Evolutionary conservation across 2,329 filamentous ascomycete species (phyloP).

Genomic region (Ceratocystis colombiana): DNA sequence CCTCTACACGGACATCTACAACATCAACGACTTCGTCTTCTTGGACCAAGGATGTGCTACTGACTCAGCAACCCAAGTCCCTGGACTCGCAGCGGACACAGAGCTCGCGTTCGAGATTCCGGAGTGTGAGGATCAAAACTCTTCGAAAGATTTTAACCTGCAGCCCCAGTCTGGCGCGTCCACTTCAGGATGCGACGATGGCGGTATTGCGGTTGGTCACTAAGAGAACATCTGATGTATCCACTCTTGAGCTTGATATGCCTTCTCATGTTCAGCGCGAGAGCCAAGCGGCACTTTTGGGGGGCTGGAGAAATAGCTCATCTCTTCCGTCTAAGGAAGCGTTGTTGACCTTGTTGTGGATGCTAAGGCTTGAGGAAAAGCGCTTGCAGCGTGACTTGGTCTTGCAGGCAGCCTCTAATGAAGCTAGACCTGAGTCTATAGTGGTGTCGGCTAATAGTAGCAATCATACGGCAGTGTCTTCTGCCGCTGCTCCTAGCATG

Average conservation of each 20-base stretch:
- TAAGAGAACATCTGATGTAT: conserved; percentile 42
- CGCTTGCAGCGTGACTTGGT: conserved; percentile 28
- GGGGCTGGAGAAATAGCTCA: conserved; percentile 29
- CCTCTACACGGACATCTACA: conserved; percentile 41
- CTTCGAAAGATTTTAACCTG: conserved; percentile 58
- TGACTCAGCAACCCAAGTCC: conserved; percentile 39
- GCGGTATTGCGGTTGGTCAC: conserved; percentile 61
- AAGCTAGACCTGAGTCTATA: conserved; percentile 18
- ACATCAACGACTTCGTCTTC: conserved; percentile 45
- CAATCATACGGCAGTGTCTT: neutral
- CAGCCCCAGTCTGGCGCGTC: conserved; percentile 66
- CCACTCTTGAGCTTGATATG: conserved; percentile 34
- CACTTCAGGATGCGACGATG: conserved; percentile 63
- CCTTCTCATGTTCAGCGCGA: conserved; percentile 35
- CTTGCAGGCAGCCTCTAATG: neutral
- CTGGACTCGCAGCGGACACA: conserved; percentile 45
- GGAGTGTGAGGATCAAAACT: conserved; percentile 51
- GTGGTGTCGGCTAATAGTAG: conserved; percentile 6
- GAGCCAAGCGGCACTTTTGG: conserved; percentile 32
- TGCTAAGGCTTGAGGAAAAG: conserved; percentile 37
- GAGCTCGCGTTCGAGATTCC: conserved; percentile 44
- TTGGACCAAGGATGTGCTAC: conserved; percentile 41
- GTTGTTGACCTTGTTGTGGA: conserved; percentile 41
- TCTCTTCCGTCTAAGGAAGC: conserved; percentile 40
- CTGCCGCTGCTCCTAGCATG: conserved; percentile 19